These are phyloP conservation scores for Carex parvula DNA, from an alignment of 176 grass and related monocot species.

Conservation along the genomic window DNA sequence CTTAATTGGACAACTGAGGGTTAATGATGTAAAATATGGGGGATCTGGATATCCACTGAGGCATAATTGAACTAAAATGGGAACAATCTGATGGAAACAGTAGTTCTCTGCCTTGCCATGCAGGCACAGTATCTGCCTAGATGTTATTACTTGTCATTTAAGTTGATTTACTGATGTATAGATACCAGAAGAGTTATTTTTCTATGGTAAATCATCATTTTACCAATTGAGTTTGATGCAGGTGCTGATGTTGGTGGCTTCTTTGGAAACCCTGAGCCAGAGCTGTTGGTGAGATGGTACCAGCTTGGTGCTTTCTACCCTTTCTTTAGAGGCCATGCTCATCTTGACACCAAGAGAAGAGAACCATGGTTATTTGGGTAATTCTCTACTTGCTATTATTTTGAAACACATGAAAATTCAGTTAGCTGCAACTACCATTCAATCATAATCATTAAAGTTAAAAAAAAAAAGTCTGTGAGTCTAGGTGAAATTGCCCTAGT, in stretches of 20 bases:
- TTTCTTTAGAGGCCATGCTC: slow-evolving; percentile 92
- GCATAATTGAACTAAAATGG: background rate
- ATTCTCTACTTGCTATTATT: slow-evolving; percentile 4
- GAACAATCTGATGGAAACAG: slow-evolving; percentile 5
- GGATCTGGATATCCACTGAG: background rate
- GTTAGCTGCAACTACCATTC: background rate
- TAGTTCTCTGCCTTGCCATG: background rate
- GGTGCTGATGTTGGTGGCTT: slow-evolving; percentile 96
- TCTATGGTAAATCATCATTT: background rate
- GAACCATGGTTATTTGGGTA: slow-evolving; percentile 99
- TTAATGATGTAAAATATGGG: background rate
- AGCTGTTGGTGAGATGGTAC: slow-evolving; percentile 92
- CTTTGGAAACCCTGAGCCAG: slow-evolving; percentile 88
- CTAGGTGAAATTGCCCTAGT: background rate
- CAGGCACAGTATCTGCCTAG: background rate
- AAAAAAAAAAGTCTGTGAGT: background rate
- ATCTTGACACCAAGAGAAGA: slow-evolving; percentile 94
- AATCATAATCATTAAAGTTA: background rate
- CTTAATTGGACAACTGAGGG: background rate
- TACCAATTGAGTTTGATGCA: slow-evolving; percentile 37
- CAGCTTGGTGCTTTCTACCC: slow-evolving; percentile 98
- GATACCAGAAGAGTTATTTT: background rate
- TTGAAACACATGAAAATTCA: background rate
- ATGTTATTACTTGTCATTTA: background rate
- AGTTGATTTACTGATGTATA: slow-evolving; percentile 12